These are phyloP conservation scores for Rutidosis leptorrhynchoides DNA, from an alignment of 129 eudicot genomes.

Conservation along the genomic window DNA sequence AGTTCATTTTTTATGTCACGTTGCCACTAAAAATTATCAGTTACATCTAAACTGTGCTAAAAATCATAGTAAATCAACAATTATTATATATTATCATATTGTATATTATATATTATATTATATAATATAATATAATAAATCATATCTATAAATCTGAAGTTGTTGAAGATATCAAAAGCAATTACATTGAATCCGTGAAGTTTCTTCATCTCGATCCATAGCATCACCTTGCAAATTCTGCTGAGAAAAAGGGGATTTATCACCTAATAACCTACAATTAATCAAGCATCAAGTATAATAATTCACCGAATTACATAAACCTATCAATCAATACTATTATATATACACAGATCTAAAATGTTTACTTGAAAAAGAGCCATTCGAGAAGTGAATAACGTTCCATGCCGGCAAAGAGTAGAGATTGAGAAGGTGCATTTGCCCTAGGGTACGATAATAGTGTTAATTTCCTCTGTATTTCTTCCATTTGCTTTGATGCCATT, in stretches of 20 bases:
- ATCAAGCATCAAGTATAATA: not conserved
- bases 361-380: constrained; percentile 93
- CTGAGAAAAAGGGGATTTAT: constrained; percentile 92
- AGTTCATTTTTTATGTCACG: not conserved
- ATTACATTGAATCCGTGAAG: constrained; percentile 94
- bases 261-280: constrained; percentile 77
- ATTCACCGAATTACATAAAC: not conserved
- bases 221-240: constrained; percentile 88
- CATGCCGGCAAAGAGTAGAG: constrained; percentile 98
- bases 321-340: not conserved
- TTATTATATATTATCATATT: no score
- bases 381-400: constrained; percentile 99
- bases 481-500: constrained; percentile 97
- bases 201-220: constrained; percentile 96
- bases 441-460: constrained; percentile 68
- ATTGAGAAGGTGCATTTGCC: constrained; percentile 93
- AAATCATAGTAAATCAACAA: not conserved
- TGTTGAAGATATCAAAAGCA: no score
- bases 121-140: no score
- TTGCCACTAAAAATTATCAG: not conserved
- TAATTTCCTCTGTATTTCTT: constrained; percentile 82
- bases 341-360: not conserved
- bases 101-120: no score
- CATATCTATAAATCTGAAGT: no score
- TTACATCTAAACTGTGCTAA: not conserved